Evolutionary conservation across 352 stramenopile genomes (phyloP).

Genomic region (Hyaloperonospora brassicae): DNA sequence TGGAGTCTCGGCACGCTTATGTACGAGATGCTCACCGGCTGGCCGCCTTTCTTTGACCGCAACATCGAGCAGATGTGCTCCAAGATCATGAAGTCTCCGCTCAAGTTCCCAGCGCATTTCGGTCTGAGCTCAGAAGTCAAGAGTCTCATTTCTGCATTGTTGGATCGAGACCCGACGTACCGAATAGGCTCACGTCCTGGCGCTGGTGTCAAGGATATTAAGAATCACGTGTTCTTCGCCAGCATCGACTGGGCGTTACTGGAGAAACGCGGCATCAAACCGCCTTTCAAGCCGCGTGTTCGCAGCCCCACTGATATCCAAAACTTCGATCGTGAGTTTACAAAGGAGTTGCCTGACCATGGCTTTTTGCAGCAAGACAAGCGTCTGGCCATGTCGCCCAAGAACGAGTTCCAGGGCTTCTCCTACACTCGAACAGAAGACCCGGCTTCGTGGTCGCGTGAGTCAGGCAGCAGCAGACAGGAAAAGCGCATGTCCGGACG

Average conservation of each 20-base stretch:
- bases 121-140: constrained; percentile 65
- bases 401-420: constrained; percentile 84
- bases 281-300: constrained; percentile 83
- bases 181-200: constrained; percentile 63
- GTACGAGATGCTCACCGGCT: constrained; percentile 93
- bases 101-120: constrained; percentile 84
- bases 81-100: constrained; percentile 85
- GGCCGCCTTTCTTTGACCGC: constrained; percentile 89
- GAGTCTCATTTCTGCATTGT: constrained; percentile 64
- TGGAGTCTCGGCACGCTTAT: constrained; percentile 91
- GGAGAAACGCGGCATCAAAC: constrained; percentile 60
- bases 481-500: constrained; percentile 29
- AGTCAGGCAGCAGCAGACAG: constrained; percentile 26
- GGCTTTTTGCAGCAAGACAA: constrained; percentile 73
- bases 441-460: constrained; percentile 11
- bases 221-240: constrained; percentile 74
- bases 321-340: constrained; percentile 87
- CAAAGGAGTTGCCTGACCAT: constrained; percentile 72
- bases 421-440: constrained; percentile 55
- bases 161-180: constrained; percentile 66
- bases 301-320: constrained; percentile 74
- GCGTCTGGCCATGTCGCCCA: constrained; percentile 57
- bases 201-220: constrained; percentile 62
- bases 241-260: constrained; percentile 72
- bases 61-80: constrained; percentile 89